Percentiles rank a stretch among this genome's conserved stretches.
Conservation (phyloP, 2,329 filamentous ascomycete genomes). For the Calonectria pseudoturangicola region DNA sequence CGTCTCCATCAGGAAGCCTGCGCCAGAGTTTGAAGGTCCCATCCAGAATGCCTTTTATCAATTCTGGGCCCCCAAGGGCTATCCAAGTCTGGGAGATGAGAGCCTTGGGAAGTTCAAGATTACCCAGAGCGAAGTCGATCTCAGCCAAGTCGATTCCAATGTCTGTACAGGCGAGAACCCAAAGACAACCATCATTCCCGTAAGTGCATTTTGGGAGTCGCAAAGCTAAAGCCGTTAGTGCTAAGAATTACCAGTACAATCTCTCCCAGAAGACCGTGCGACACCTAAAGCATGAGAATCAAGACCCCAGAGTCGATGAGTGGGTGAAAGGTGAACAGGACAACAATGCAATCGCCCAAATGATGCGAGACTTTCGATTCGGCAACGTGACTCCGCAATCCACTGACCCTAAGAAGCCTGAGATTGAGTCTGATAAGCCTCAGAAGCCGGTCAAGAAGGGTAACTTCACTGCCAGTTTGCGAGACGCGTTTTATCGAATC, state of each 20-base stretch:
- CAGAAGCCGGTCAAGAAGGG: background rate
- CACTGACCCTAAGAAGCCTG: background rate
- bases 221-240: no score
- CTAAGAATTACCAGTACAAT: background rate
- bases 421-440: no score
- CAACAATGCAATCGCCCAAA: background rate
- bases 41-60: slow-evolving; percentile 11
- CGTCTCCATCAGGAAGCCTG: slow-evolving; percentile 4
- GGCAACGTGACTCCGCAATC: background rate
- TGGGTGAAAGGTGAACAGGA: slow-evolving; percentile 7
- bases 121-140: background rate
- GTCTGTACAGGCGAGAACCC: no score
- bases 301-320: background rate
- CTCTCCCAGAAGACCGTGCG: background rate
- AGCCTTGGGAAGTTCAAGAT: background rate
- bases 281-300: background rate
- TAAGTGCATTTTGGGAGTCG: background rate
- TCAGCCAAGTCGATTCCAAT: background rate
- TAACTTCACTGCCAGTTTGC: slow-evolving; percentile 10
- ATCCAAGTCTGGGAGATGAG: slow-evolving; percentile 1
- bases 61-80: background rate
- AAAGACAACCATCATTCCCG: slow-evolving; percentile 1
- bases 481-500: slow-evolving; percentile 26
- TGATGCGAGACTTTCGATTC: background rate
- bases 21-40: background rate